These are phyloP conservation scores for Botrytis galanthina DNA, from an alignment of 2,329 filamentous ascomycete species.

Conservation along the genomic window DNA sequence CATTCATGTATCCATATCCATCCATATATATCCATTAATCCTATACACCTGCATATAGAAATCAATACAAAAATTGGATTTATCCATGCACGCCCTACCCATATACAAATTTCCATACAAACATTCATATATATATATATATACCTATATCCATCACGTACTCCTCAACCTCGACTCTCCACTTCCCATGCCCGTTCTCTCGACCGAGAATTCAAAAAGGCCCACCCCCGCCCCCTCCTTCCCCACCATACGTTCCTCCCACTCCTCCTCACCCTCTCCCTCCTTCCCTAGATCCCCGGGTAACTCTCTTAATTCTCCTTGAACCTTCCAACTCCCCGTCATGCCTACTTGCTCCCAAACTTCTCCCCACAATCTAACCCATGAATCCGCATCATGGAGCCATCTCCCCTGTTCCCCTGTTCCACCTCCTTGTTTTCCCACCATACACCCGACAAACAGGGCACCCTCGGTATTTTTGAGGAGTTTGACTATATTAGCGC, in stretches of 20 bases:
- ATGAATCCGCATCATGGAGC: constrained; percentile 19
- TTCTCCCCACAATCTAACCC: constrained; percentile 15
- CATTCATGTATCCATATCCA: too few species aligned
- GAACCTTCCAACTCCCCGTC: constrained; percentile 17
- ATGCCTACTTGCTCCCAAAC: constrained; percentile 15
- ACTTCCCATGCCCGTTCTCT: background rate
- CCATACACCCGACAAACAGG: constrained; percentile 18
- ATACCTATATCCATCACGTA: background rate
- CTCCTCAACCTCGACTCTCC: background rate
- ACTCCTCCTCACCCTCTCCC: background rate
- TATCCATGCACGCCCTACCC: background rate
- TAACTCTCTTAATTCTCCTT: background rate
- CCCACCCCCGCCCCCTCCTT: background rate
- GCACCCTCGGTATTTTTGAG: background rate
- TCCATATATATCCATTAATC: background rate
- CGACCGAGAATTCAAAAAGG: constrained; percentile 8
- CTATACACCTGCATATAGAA: background rate
- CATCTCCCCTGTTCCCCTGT: constrained; percentile 12
- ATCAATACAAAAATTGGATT: background rate
- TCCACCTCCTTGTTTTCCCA: constrained; percentile 10
- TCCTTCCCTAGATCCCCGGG: background rate
- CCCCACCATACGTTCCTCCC: background rate
- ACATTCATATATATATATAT: background rate
- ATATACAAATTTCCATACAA: background rate
- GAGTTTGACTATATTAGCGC: background rate